Evolutionary conservation across 495 filamentous ascomycete species (phyloP).

Genomic region (Aspergillus taichungensis): DNA sequence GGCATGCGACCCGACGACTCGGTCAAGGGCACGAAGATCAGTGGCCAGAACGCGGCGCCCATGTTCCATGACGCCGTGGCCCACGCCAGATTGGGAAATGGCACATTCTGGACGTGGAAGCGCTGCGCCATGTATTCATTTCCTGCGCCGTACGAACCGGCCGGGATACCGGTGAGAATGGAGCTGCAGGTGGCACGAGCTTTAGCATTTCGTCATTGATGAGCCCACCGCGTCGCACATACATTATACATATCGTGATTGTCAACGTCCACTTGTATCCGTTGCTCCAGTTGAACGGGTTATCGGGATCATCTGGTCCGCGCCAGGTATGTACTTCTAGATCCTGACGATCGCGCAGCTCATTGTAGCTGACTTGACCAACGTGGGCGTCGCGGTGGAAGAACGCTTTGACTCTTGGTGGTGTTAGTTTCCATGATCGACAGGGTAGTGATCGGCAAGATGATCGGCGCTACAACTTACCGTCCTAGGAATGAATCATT

Average conservation of each 20-base stretch:
- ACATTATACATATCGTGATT: slow-evolving; percentile 4
- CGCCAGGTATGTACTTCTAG: slow-evolving; percentile 27
- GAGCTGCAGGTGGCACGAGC: slow-evolving; percentile 15
- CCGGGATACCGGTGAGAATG: slow-evolving; percentile 34
- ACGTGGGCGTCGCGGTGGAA: slow-evolving; percentile 16
- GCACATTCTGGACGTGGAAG: slow-evolving; percentile 35
- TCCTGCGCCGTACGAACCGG: slow-evolving; percentile 32
- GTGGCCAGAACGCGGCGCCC: slow-evolving; percentile 43
- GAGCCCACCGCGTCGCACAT: not conserved
- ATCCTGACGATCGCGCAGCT: slow-evolving; percentile 11
- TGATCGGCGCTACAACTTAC: not conserved
- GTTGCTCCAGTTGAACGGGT: slow-evolving; percentile 14
- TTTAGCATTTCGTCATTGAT: not conserved
- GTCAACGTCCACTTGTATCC: slow-evolving; percentile 2
- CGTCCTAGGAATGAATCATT: slow-evolving; percentile 16
- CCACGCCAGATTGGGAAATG: slow-evolving; percentile 40
- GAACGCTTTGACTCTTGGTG: slow-evolving; percentile 11
- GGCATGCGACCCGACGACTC: slow-evolving; percentile 43
- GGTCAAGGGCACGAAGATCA: slow-evolving; percentile 44
- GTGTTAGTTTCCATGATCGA: no score
- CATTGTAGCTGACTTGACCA: slow-evolving; percentile 16
- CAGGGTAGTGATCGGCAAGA: no score
- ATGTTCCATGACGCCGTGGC: slow-evolving; percentile 42
- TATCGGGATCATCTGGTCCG: slow-evolving; percentile 24
- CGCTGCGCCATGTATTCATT: slow-evolving; percentile 27